These are phyloP conservation scores for Talaromyces thailandensis DNA, from an alignment of 495 filamentous ascomycete species.

Conservation along the genomic window DNA sequence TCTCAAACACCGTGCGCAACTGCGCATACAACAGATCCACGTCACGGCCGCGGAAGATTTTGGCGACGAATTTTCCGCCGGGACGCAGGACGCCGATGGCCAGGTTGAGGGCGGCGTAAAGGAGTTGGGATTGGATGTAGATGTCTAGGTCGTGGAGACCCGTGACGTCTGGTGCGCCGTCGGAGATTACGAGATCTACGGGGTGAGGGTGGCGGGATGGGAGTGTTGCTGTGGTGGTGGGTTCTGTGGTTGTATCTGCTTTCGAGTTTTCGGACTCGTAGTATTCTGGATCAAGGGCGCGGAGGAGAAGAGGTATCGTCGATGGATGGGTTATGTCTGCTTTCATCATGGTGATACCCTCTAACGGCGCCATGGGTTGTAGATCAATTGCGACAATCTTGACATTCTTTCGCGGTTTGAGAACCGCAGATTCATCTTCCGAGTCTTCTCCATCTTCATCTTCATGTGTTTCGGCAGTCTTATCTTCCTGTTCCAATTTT, in stretches of 20 bases:
- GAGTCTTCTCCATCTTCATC: constrained; percentile 19
- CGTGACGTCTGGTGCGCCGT: constrained; percentile 94
- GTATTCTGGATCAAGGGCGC: constrained; percentile 71
- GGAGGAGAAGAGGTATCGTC: constrained; percentile 79
- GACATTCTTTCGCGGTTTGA: constrained; percentile 61
- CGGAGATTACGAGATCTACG: constrained; percentile 86
- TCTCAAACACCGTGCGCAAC: constrained; percentile 78
- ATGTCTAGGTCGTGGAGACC: constrained; percentile 96
- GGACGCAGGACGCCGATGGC: constrained; percentile 84
- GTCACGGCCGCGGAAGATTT: constrained; percentile 91
- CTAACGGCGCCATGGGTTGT: constrained; percentile 87
- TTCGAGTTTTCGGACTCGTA: constrained; percentile 28
- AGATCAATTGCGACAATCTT: constrained; percentile 94
- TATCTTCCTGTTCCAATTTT: constrained; percentile 5
- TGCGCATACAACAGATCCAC: constrained; percentile 90
- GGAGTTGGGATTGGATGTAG: constrained; percentile 91
- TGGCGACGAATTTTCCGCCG: constrained; percentile 93
- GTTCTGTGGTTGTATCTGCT: constrained; percentile 27
- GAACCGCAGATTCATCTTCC: constrained; percentile 11
- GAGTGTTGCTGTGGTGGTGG: constrained; percentile 25
- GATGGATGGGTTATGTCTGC: constrained; percentile 97
- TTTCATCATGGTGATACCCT: constrained; percentile 82
- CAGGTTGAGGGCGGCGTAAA: constrained; percentile 88
- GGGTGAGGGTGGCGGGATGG: constrained; percentile 45
- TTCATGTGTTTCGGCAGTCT: constrained; percentile 12